phyloP scores from a whole-genome alignment of 805 yeast genomes.

The Saturnispora besseyi region DNA sequence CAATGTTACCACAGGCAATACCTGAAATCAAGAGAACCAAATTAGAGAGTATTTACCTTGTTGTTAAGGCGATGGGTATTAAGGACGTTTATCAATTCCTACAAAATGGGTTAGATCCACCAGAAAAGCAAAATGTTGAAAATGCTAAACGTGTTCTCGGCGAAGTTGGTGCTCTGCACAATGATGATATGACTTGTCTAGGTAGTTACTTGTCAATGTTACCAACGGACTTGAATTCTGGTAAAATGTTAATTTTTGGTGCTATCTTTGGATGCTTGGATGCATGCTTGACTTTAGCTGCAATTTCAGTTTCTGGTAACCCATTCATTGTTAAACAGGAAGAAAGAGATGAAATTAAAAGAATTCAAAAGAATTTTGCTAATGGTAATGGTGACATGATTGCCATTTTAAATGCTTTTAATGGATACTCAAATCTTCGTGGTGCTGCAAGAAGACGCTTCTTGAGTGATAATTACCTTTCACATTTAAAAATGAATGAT shows the following conservation, averaged over 20 bases:
- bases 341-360: conserved; percentile 53
- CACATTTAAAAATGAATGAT: conserved; percentile 58
- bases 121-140: conserved; percentile 42
- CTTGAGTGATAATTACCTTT: conserved; percentile 48
- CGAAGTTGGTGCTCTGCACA: conserved; percentile 65
- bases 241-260: conserved; percentile 71
- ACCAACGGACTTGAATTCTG: conserved; percentile 82
- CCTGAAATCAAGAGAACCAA: conserved; percentile 87
- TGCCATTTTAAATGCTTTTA: conserved; percentile 52
- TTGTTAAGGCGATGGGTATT: conserved; percentile 85
- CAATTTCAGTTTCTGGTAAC: conserved; percentile 61
- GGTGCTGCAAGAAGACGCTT: conserved; percentile 33
- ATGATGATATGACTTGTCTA: conserved; percentile 51
- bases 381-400: conserved; percentile 67
- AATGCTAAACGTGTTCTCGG: conserved; percentile 44
- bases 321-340: conserved; percentile 63
- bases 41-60: conserved; percentile 70
- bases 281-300: conserved; percentile 68
- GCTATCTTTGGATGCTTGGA: conserved; percentile 79
- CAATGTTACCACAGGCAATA: conserved; percentile 64
- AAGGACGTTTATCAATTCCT: conserved; percentile 61
- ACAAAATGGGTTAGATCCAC: conserved; percentile 74
- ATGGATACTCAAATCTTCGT: conserved; percentile 36
- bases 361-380: conserved; percentile 31
- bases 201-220: conserved; percentile 74